Conservation (phyloP, 1,284 basidiomycete species). For the Rhodotorula sp. region DNA sequence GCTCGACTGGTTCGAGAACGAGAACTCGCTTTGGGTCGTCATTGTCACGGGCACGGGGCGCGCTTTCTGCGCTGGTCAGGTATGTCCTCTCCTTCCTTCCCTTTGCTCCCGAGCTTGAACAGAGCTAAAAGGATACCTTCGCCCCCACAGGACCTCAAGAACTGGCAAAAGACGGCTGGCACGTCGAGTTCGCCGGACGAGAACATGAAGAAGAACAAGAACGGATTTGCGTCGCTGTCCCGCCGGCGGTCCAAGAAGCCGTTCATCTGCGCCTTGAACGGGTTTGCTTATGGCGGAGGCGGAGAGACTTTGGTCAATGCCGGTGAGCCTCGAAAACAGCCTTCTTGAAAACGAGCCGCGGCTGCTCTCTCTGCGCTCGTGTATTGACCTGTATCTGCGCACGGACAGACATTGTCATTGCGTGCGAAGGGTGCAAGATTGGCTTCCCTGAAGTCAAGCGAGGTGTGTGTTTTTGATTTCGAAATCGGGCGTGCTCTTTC, state of each 20-base stretch:
- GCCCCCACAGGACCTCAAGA: constrained; percentile 30
- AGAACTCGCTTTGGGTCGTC: constrained; percentile 70
- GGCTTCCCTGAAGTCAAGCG: constrained; percentile 77
- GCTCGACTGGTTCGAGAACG: constrained; percentile 74
- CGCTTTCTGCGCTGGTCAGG: constrained; percentile 76
- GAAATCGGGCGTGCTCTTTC: too few relatives aligned
- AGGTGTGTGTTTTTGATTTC: constrained; percentile 46
- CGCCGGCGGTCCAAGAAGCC: constrained; percentile 67
- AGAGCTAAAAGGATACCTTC: too few relatives aligned
- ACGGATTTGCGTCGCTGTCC: constrained; percentile 76
- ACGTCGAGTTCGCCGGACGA: constrained; percentile 7
- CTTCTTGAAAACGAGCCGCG: not conserved
- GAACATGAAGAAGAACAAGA: constrained; percentile 46
- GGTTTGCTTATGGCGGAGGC: constrained; percentile 76
- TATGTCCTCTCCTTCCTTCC: constrained; percentile 50
- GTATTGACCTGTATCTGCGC: not conserved
- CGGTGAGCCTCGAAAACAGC: constrained; percentile 1
- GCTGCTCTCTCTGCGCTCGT: not conserved
- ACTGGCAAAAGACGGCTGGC: constrained; percentile 28
- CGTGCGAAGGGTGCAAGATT: constrained; percentile 67
- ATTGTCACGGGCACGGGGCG: constrained; percentile 74
- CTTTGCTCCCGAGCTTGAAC: not conserved
- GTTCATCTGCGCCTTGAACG: constrained; percentile 78
- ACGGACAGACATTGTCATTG: constrained; percentile 66
- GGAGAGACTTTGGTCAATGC: constrained; percentile 77